Evolutionary conservation across 345 rosid species (phyloP).

Genomic region (Cardiospermum halicacabum): DNA sequence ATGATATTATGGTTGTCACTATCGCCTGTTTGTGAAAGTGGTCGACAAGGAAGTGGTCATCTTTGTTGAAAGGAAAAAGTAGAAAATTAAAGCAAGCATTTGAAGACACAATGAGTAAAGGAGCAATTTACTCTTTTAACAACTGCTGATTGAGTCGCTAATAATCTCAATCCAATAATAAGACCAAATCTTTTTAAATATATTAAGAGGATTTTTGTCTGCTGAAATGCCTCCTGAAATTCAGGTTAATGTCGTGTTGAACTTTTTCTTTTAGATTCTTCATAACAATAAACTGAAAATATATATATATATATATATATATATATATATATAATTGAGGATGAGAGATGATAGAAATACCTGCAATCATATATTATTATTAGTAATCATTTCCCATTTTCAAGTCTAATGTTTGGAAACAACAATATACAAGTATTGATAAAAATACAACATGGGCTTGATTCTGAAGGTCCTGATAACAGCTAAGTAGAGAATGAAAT

Average conservation of each 20-base stretch:
- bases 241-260: background rate
- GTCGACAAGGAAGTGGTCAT: background rate
- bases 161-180: slow-evolving; percentile 1
- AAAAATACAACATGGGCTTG: background rate
- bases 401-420: no score
- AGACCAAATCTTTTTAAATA: background rate
- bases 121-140: background rate
- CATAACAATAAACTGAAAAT: background rate
- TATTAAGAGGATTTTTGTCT: background rate
- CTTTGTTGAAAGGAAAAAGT: background rate
- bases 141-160: background rate
- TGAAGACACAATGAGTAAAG: background rate
- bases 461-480: background rate
- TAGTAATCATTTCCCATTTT: no score
- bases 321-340: no score
- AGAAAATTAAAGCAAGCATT: no score
- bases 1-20: no score
- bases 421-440: background rate
- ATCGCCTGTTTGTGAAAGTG: no score
- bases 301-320: background rate
- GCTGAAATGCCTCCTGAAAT: background rate
- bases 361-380: no score
- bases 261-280: background rate
- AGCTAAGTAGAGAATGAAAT: background rate
- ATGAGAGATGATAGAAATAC: no score